A percentile compares a stretch with the other conserved stretches of the same genome.
These are phyloP conservation scores for Angophora floribunda DNA, from an alignment of 345 rosid genomes.

Conservation along the genomic window DNA sequence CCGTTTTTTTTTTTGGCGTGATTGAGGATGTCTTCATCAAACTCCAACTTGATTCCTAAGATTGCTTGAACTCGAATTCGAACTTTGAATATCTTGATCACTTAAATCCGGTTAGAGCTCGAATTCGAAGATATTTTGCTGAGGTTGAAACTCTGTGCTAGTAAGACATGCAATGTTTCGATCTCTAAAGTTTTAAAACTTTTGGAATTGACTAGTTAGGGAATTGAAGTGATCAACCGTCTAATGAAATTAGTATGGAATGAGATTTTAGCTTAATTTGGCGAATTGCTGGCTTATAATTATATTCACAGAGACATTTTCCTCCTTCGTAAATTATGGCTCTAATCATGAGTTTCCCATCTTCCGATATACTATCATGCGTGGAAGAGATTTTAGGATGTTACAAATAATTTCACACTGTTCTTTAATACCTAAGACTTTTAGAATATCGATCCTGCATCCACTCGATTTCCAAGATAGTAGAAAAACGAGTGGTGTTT, in stretches of 20 bases:
- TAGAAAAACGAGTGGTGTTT: background rate
- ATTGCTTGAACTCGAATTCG: background rate
- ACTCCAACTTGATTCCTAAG: rapidly evolving
- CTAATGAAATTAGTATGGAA: background rate
- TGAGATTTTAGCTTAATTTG: background rate
- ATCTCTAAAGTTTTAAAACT: background rate
- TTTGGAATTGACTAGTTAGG: background rate
- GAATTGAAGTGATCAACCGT: background rate
- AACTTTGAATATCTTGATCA: background rate
- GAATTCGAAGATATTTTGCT: background rate
- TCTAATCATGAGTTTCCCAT: background rate
- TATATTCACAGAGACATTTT: background rate
- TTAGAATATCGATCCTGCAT: background rate
- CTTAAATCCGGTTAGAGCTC: background rate
- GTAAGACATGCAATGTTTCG: background rate
- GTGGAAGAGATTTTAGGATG: background rate
- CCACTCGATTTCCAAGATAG: background rate
- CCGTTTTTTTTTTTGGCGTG: background rate
- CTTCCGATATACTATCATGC: rapidly evolving
- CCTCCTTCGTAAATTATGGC: background rate
- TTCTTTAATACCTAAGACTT: background rate
- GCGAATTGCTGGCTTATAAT: background rate
- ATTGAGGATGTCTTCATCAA: background rate
- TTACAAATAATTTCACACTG: background rate
- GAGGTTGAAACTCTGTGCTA: background rate